Conservation (phyloP, 164 flowering plant species). For the Tetrastigma voinierianum region DNA sequence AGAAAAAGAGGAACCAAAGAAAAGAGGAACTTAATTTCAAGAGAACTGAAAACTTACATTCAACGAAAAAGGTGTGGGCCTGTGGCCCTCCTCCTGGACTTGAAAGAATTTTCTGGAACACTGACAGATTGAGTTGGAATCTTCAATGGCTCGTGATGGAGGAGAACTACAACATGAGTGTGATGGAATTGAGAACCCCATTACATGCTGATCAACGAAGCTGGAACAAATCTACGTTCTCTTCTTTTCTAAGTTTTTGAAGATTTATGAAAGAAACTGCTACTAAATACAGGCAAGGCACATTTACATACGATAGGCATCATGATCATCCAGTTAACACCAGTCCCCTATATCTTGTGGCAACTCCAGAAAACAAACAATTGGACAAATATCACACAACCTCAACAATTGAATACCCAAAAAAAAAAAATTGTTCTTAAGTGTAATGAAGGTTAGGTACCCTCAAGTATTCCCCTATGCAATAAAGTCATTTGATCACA, state of each 20-base stretch:
- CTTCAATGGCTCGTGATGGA: not conserved
- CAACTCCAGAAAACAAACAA: not conserved
- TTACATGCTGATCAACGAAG: too few species aligned
- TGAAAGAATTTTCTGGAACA: too few species aligned
- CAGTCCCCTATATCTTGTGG: too few species aligned
- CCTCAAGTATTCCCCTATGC: not conserved
- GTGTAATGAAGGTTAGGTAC: too few species aligned
- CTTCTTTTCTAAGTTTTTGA: not conserved
- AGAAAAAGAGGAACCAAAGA: not conserved
- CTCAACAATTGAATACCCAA: not conserved
- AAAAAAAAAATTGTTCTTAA: too few species aligned
- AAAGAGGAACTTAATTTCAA: not conserved
- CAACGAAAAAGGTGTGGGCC: too few species aligned
- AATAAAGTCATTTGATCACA: not conserved
- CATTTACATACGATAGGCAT: not conserved
- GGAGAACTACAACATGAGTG: not conserved
- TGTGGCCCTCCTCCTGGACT: too few species aligned
- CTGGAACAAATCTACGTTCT: too few species aligned
- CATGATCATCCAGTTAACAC: not conserved
- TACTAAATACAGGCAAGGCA: not conserved
- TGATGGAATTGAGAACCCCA: too few species aligned
- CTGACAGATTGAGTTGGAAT: not conserved
- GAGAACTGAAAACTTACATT: not conserved
- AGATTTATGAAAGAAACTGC: not conserved
- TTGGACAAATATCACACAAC: not conserved